phyloP scores from a whole-genome alignment of 208 protist species.

The Leishmania tropica region DNA sequence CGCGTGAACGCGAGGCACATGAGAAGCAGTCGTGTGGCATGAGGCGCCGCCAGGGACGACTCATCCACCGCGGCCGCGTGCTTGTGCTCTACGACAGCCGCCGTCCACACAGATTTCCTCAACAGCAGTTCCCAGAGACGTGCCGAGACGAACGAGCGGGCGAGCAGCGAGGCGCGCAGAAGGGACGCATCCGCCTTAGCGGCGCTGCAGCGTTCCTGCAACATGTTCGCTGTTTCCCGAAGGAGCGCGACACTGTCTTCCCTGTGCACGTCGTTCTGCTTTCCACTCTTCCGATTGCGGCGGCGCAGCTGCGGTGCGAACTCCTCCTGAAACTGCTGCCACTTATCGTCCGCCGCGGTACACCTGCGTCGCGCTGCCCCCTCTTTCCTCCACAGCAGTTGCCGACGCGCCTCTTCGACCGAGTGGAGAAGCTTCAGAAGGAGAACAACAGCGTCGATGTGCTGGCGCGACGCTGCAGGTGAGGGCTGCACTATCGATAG shows the following conservation, averaged over 20 bases:
- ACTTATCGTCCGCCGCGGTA: neutral
- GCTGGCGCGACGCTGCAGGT: conserved; percentile 15
- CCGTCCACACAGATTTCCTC: conserved; percentile 54
- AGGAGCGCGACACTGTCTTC: conserved; percentile 14
- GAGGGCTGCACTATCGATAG: neutral
- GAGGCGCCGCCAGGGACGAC: neutral
- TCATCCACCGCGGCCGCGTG: conserved; percentile 3
- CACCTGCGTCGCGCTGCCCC: conserved; percentile 2
- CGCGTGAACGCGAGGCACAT: conserved; percentile 48
- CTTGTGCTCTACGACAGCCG: conserved; percentile 34
- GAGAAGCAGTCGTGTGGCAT: conserved; percentile 24
- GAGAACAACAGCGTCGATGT: conserved; percentile 24
- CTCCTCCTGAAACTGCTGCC: conserved; percentile 22
- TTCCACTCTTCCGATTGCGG: neutral
- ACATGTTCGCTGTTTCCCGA: conserved; percentile 16
- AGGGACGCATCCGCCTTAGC: conserved; percentile 28
- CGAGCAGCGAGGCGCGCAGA: conserved; percentile 55
- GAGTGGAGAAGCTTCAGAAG: conserved; percentile 47
- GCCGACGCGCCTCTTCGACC: conserved; percentile 53
- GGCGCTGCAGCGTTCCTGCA: conserved; percentile 21
- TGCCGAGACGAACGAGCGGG: conserved; percentile 64
- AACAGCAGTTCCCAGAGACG: conserved; percentile 69
- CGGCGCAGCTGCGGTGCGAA: conserved; percentile 15
- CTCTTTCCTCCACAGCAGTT: conserved; percentile 33
- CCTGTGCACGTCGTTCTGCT: neutral